Base-by-base conservation (phyloP, 2,329 filamentous ascomycete species). In the Aspergillus sp. region DNA sequence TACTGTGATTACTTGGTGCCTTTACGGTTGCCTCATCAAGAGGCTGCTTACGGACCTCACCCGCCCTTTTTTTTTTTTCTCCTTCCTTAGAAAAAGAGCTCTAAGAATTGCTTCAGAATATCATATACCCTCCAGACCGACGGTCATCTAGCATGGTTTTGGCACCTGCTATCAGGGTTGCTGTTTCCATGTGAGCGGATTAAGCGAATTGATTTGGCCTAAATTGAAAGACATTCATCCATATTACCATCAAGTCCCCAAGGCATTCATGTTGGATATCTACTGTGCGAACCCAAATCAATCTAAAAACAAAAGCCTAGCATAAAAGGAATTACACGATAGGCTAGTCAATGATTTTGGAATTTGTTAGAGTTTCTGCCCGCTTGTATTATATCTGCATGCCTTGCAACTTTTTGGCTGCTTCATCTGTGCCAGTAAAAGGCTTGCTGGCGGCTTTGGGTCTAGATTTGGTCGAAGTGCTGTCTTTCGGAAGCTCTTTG, bases 401-500 rank as follows among this genome's bases (percentile, higher is more conserved):
- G 48, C 68, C 66, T 62, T 78, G 67, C 63, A 79, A 68, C 62
- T 75, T 75, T 57, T 77, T 73, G 9, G 74, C 65, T 8, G 75
- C 69, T 46, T 71, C 74, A 23, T 72, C 69, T 12, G 73, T 60
- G 35, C 66, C 66, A 35, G 63, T 63, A 15, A 60, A 65, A 46
- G 66, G 59, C 46, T 68, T 74, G 8, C 59, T 55, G 33, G 66
- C 66, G 40, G 65, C 64, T 65, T 78, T 78, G 23, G 64, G 64
- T 68, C 82, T 83, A 31, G 75, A 72, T 75, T 87, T 87, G 63
- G 81, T 76, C 41, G 84, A 87, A 40, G 85, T 88, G 11, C 83
- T 82, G 65, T 92, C 87, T 76, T 93, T 93, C 11, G 90, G 87
- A 39, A 93, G 80, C 65, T 96, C 93, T 79, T 92, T 95, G 54